Percentiles rank a stretch among this genome's conserved stretches.
Conservation (phyloP, 1,284 basidiomycete genomes). For the Fomitopsis palustris region DNA sequence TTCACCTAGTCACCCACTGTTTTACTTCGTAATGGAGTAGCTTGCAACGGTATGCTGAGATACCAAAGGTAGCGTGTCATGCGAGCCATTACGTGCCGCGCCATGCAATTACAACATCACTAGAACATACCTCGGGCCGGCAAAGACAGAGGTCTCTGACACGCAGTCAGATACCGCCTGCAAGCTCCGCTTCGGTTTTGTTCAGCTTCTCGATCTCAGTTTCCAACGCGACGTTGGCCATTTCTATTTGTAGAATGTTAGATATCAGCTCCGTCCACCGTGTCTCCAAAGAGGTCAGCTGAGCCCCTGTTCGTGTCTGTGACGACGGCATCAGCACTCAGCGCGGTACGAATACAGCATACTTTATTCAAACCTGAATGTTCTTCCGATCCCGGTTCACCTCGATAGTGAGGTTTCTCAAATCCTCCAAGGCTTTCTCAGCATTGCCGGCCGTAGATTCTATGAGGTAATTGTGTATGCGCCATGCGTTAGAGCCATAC, state of each 20-base stretch:
- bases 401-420: slow-evolving; percentile 75
- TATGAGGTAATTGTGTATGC: slow-evolving; percentile 85
- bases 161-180: slow-evolving; percentile 34
- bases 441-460: slow-evolving; percentile 76
- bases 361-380: slow-evolving; percentile 56
- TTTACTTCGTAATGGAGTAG: background rate
- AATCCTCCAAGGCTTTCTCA: slow-evolving; percentile 67
- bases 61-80: too few species aligned
- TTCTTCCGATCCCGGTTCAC: slow-evolving; percentile 88
- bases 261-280: slow-evolving; percentile 89
- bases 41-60: too few species aligned
- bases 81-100: too few species aligned
- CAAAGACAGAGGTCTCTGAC: background rate
- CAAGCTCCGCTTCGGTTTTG: slow-evolving; percentile 54
- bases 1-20: slow-evolving; percentile 25
- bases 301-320: slow-evolving; percentile 72
- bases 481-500: slow-evolving; percentile 90
- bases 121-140: background rate
- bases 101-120: too few species aligned
- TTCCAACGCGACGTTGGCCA: slow-evolving; percentile 86
- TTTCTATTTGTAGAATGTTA: slow-evolving; percentile 84
- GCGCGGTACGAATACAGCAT: background rate
- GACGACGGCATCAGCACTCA: background rate
- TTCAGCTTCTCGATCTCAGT: slow-evolving; percentile 63
- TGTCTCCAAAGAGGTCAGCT: slow-evolving; percentile 76